These are phyloP conservation scores for Pisolithus microcarpus DNA, from an alignment of 768 basidiomycete genomes.

Conservation along the genomic window DNA sequence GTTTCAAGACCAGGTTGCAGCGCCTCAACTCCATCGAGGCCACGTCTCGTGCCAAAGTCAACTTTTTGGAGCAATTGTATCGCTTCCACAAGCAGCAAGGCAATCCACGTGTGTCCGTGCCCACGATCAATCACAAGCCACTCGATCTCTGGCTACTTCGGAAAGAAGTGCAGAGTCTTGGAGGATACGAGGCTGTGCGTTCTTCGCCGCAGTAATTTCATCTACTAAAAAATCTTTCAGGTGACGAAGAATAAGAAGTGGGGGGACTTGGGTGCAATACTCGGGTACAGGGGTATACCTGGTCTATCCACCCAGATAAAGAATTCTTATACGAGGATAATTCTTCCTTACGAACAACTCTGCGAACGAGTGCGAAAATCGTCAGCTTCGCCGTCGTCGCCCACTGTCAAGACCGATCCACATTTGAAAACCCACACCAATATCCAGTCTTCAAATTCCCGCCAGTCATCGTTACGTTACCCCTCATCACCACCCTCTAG, in stretches of 20 bases:
- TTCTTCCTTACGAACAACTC: conserved; percentile 94
- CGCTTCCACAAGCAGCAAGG: conserved; percentile 96
- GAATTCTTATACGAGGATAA: conserved; percentile 83
- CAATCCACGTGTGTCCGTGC: conserved; percentile 83
- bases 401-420: conserved; percentile 36
- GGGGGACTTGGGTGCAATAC: conserved; percentile 73
- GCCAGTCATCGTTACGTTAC: conserved; percentile 34
- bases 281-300: conserved; percentile 78
- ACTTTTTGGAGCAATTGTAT: conserved; percentile 95
- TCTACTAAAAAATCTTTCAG: conserved; percentile 36
- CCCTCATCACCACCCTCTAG: conserved; percentile 61
- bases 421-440: conserved; percentile 52
- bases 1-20: conserved; percentile 93
- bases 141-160: conserved; percentile 91
- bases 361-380: conserved; percentile 68
- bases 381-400: conserved; percentile 37
- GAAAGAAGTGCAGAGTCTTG: conserved; percentile 84
- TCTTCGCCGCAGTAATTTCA: conserved; percentile 12
- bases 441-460: conserved; percentile 36
- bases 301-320: conserved; percentile 84
- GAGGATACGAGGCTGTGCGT: conserved; percentile 81
- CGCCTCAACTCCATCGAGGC: conserved; percentile 96
- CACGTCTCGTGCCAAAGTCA: conserved; percentile 91
- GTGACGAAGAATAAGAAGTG: conserved; percentile 81
- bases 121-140: conserved; percentile 87